Evolutionary conservation across 2,329 filamentous ascomycete species (phyloP).

Genomic region (Aspergillus spinulosporus): DNA sequence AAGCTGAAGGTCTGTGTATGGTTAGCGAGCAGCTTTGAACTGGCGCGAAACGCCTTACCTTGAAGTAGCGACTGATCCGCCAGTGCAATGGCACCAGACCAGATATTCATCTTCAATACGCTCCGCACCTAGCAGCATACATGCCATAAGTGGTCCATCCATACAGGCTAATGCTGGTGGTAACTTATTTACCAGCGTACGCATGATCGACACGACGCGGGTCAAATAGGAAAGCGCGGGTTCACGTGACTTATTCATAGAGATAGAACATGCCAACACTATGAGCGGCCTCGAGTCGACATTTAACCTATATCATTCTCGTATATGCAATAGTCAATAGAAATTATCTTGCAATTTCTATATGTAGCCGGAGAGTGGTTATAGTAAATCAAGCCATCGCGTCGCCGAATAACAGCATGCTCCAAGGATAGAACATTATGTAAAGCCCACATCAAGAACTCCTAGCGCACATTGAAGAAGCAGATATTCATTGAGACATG

Average conservation of each 20-base stretch:
- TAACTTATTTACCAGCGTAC: background rate
- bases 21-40: slow-evolving; percentile 16
- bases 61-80: slow-evolving; percentile 30
- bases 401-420: slow-evolving; percentile 16
- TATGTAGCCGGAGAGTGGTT: slow-evolving; percentile 23
- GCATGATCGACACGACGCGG: slow-evolving; percentile 10
- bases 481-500: slow-evolving; percentile 20
- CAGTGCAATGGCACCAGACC: slow-evolving; percentile 38
- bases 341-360: slow-evolving; percentile 11
- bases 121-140: slow-evolving; percentile 14
- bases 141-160: slow-evolving; percentile 10
- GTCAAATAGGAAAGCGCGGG: slow-evolving; percentile 8
- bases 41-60: slow-evolving; percentile 24
- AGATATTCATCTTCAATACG: slow-evolving; percentile 38
- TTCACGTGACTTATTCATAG: slow-evolving; percentile 7
- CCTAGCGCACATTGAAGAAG: slow-evolving; percentile 24
- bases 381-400: slow-evolving; percentile 25
- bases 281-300: too few relatives aligned
- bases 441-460: slow-evolving; percentile 26
- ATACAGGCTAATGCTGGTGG: slow-evolving; percentile 2
- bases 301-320: too few relatives aligned
- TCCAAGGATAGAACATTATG: slow-evolving; percentile 15
- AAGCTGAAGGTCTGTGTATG: slow-evolving; percentile 34
- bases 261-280: too few relatives aligned
- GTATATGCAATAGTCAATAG: too few relatives aligned